Evolutionary conservation across 1,284 basidiomycete genomes (phyloP).

Genomic region (Cutaneotrichosporon sp.): DNA sequence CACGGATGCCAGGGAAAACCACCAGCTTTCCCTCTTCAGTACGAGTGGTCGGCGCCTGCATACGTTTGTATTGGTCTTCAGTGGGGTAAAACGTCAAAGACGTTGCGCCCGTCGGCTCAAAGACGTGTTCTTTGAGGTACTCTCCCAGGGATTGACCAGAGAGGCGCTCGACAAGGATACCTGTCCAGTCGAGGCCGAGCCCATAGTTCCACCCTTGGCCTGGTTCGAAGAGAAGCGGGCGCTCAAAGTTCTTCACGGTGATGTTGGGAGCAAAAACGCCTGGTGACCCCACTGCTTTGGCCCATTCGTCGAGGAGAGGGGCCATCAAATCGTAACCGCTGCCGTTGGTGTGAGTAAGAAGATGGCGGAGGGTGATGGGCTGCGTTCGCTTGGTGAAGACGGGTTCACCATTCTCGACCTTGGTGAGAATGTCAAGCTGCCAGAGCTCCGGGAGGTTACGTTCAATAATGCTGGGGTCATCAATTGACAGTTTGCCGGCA

Average conservation of each 20-base stretch:
- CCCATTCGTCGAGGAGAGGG: slow-evolving; percentile 9
- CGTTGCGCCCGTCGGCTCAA: slow-evolving; percentile 29
- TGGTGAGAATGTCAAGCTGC: slow-evolving; percentile 27
- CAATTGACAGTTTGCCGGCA: slow-evolving; percentile 17
- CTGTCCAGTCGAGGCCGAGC: slow-evolving; percentile 41
- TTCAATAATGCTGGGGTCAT: slow-evolving; percentile 25
- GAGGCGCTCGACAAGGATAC: slow-evolving; percentile 32
- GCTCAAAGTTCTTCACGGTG: slow-evolving; percentile 15
- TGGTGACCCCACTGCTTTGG: neutral
- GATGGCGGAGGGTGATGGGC: slow-evolving; percentile 33
- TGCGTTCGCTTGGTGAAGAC: slow-evolving; percentile 23
- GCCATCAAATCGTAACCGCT: slow-evolving; percentile 12
- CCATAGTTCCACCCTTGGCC: slow-evolving; percentile 31
- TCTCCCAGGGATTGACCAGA: slow-evolving; percentile 32
- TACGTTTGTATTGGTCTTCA: slow-evolving; percentile 9
- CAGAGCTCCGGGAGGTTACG: slow-evolving; percentile 34
- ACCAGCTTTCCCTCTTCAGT: slow-evolving; percentile 5
- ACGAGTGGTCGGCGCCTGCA: slow-evolving; percentile 3
- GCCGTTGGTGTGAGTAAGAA: slow-evolving; percentile 31
- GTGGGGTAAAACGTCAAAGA: slow-evolving; percentile 30
- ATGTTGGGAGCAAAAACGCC: slow-evolving; percentile 17
- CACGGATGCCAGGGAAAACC: slow-evolving; percentile 10
- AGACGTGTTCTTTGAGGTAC: slow-evolving; percentile 38
- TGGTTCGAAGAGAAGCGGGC: slow-evolving; percentile 32
- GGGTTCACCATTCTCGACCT: slow-evolving; percentile 23